phyloP scores from a whole-genome alignment of 2,329 filamentous ascomycete species.

The Sclerotinia minor region DNA sequence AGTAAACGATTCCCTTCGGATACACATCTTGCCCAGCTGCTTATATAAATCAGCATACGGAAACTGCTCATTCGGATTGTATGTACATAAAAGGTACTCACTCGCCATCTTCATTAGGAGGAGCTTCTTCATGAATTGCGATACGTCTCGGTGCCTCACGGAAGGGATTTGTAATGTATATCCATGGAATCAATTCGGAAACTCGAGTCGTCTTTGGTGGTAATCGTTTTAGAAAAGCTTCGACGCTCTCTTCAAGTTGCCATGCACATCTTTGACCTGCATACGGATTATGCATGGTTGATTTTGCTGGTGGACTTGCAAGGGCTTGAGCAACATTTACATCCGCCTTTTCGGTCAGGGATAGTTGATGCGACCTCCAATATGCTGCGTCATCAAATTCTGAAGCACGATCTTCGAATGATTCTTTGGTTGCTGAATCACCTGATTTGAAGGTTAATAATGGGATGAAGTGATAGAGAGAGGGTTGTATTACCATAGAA shows the following conservation, averaged over 20 bases:
- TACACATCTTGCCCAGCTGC: conserved; percentile 29
- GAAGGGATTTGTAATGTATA: conserved; percentile 70
- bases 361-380: conserved; percentile 46
- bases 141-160: conserved; percentile 33
- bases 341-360: conserved; percentile 43
- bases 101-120: conserved; percentile 33
- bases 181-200: conserved; percentile 59
- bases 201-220: conserved; percentile 62
- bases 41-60: background rate
- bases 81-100: conserved; percentile 1
- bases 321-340: conserved; percentile 30
- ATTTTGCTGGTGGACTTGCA: conserved; percentile 20
- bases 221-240: conserved; percentile 66
- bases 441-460: conserved; percentile 48
- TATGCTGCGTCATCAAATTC: conserved; percentile 53
- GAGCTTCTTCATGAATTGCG: conserved; percentile 34
- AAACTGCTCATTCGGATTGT: background rate
- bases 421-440: conserved; percentile 50
- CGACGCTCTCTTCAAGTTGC: conserved; percentile 63
- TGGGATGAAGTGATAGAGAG: conserved; percentile 7
- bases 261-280: conserved; percentile 55
- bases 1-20: conserved; percentile 36
- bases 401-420: conserved; percentile 52
- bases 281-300: conserved; percentile 57
- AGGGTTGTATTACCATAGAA: conserved; percentile 52